Base-by-base conservation (phyloP, 352 stramenopile species). In the Phytopythium montanum region DNA sequence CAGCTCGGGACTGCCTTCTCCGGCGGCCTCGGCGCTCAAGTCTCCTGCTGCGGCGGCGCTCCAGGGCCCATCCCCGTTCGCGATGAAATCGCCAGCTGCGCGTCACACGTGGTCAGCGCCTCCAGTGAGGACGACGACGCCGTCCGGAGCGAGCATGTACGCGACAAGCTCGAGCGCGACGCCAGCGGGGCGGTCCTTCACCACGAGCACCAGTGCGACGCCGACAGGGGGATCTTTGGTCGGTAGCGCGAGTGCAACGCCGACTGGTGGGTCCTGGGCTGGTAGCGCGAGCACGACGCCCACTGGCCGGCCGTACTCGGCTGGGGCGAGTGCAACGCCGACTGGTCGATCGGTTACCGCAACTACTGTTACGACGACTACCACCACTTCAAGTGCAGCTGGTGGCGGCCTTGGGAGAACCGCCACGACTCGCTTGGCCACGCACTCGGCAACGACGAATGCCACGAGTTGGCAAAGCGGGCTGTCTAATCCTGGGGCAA, bases 351-450 rank as follows among this genome's bases (percentile, higher is more conserved):
- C 26, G 26, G 33, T 52, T 33, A 16, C 45, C 13, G 31, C 45
- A 26, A 56, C 25, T 31, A 62, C 58, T 29, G 64, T 42, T 46
- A 51, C 52, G 26, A 41, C 33, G 13, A 57, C 42, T 19, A 64
- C 45, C n/a, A n/a, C 26, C 10, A 21, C 38, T 16, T 50, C 31
- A 2, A 25, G 21, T 39, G 41, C n/a, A 13, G 18, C 36, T 9
- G 45, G 36, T 44, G 33, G 8, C 25, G 31, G 10, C 33, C 36
- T 56, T 21, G 51, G 51, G 2, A 42, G 51, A 16, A 33, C 8
- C 8, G 51, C 46, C 31, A 56, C 53, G 26, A 50, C 53, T 6
- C 53, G 26, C 18, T 3, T 26, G 18, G 25, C 53, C 5, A 25
- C 53, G 6, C 38, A 48, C 34, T 16, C 23, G 7, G 16, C 25